A percentile compares a stretch with the other conserved stretches of the same genome.
phyloP scores from a whole-genome alignment of 2,329 filamentous ascomycete species.

The Sporothrix curviconia region DNA sequence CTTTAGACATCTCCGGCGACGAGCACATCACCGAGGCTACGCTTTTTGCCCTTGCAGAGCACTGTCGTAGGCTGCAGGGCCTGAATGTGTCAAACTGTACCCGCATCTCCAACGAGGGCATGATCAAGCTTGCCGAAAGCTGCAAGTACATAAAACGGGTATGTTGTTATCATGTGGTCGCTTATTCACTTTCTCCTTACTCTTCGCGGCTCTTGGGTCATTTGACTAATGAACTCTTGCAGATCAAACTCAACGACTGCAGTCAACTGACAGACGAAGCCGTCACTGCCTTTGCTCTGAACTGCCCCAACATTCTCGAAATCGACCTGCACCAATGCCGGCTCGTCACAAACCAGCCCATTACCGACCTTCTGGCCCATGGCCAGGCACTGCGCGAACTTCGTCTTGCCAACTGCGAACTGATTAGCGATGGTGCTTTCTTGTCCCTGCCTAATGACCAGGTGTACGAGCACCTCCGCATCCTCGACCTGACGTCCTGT shows the following conservation, averaged over 20 bases:
- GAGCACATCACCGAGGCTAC: constrained; percentile 79
- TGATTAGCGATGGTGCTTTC: constrained; percentile 85
- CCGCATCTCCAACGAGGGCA: constrained; percentile 77
- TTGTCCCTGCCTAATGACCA: constrained; percentile 62
- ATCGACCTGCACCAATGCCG: constrained; percentile 88
- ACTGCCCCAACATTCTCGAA: constrained; percentile 90
- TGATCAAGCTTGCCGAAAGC: constrained; percentile 70
- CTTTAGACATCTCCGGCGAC: constrained; percentile 81
- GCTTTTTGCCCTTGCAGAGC: constrained; percentile 67
- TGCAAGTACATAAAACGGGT: constrained; percentile 85
- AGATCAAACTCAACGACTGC: constrained; percentile 94
- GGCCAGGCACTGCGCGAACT: constrained; percentile 84
- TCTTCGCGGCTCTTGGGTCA: too few relatives aligned
- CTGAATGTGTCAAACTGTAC: constrained; percentile 86
- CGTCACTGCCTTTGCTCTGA: constrained; percentile 75
- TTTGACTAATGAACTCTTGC: constrained; percentile 13
- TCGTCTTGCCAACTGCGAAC: constrained; percentile 74
- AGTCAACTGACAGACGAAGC: constrained; percentile 74
- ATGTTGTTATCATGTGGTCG: constrained; percentile 29
- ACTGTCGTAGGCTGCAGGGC: constrained; percentile 81
- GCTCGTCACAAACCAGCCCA: constrained; percentile 72
- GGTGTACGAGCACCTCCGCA: constrained; percentile 80
- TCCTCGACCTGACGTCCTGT: constrained; percentile 89
- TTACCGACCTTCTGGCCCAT: constrained; percentile 72
- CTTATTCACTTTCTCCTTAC: background rate